phyloP scores from a whole-genome alignment of 352 stramenopile genomes.

The Pythium aphanidermatum region DNA sequence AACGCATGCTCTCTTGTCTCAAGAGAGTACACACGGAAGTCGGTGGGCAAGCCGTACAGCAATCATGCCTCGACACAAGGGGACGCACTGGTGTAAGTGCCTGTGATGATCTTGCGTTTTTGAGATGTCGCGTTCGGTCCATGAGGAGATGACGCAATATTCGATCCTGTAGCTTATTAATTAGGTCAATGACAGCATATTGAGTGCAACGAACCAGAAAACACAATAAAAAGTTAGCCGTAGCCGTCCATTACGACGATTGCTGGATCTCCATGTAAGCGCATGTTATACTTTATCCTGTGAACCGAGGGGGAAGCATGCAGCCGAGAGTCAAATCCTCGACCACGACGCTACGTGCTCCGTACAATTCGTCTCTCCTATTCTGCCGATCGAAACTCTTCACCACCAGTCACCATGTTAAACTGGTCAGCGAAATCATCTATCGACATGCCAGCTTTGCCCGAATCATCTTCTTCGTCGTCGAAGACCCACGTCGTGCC shows the following conservation, averaged over 20 bases:
- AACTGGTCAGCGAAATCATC: constrained; percentile 88
- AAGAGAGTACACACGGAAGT: constrained; percentile 58
- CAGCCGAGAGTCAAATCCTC: too few relatives aligned
- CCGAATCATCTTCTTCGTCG: constrained; percentile 63
- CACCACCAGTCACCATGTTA: constrained; percentile 77
- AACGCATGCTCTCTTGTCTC: constrained; percentile 52
- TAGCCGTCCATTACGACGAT: too few relatives aligned
- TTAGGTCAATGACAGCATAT: constrained; percentile 9
- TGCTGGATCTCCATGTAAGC: constrained; percentile 1
- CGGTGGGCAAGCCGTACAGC: constrained; percentile 43
- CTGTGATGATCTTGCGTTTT: constrained; percentile 2
- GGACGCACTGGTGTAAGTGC: constrained; percentile 20
- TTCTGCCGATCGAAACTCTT: constrained; percentile 83
- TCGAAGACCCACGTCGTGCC: constrained; percentile 89
- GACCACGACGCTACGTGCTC: too few relatives aligned
- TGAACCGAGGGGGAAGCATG: too few relatives aligned
- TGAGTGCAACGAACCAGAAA: background rate
- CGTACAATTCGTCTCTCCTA: too few relatives aligned
- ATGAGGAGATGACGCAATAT: constrained; percentile 2
- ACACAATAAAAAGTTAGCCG: background rate
- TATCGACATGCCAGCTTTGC: constrained; percentile 65
- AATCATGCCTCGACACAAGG: constrained; percentile 18
- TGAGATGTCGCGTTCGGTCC: background rate
- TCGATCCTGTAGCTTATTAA: constrained; percentile 14
- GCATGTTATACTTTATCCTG: constrained; percentile 14